Percentiles rank a stretch among this genome's conserved stretches.
These are phyloP conservation scores for Acanthamoeba healyi DNA, from an alignment of 208 protist genomes.

Conservation along the genomic window DNA sequence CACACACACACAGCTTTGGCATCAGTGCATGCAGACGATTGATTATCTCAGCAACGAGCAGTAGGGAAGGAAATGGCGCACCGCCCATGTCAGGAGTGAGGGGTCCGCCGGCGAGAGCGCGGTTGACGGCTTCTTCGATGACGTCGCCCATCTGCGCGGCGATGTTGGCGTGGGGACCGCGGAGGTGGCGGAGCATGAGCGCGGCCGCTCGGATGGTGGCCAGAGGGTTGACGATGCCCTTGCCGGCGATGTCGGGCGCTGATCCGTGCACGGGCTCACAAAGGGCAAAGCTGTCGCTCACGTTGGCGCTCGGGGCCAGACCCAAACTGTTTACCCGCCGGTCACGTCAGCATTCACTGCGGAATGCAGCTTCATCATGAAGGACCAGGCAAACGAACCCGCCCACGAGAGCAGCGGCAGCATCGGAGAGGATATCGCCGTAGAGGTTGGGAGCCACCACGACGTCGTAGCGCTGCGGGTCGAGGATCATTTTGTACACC, in stretches of 20 bases:
- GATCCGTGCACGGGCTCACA: slow-evolving; percentile 87
- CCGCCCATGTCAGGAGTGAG: slow-evolving; percentile 75
- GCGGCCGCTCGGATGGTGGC: slow-evolving; percentile 78
- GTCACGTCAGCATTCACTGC: slow-evolving; percentile 73
- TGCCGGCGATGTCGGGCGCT: slow-evolving; percentile 79
- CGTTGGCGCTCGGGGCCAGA: slow-evolving; percentile 84
- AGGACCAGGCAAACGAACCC: slow-evolving; percentile 72
- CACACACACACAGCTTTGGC: too few relatives aligned
- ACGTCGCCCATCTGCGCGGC: slow-evolving; percentile 74
- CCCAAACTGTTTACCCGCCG: slow-evolving; percentile 79
- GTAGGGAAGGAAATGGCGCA: neutral
- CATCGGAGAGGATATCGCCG: slow-evolving; percentile 86
- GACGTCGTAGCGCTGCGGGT: slow-evolving; percentile 84
- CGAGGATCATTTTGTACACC: slow-evolving; percentile 78
- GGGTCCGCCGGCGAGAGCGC: slow-evolving; percentile 29
- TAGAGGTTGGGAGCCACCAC: slow-evolving; percentile 87
- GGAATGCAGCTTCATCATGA: slow-evolving; percentile 71
- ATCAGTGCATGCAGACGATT: too few relatives aligned
- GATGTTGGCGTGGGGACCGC: slow-evolving; percentile 9
- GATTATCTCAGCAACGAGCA: too few relatives aligned
- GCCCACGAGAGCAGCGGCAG: slow-evolving; percentile 81
- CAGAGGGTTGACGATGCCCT: slow-evolving; percentile 80
- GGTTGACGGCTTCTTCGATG: slow-evolving; percentile 65
- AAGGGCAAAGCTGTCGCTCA: slow-evolving; percentile 83
- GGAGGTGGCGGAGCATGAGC: slow-evolving; percentile 77